Evolutionary conservation across 2,329 filamentous ascomycete species (phyloP), one percentile per base, ranked within the genome.

Genomic region (Sclerotinia glacialis): DNA sequence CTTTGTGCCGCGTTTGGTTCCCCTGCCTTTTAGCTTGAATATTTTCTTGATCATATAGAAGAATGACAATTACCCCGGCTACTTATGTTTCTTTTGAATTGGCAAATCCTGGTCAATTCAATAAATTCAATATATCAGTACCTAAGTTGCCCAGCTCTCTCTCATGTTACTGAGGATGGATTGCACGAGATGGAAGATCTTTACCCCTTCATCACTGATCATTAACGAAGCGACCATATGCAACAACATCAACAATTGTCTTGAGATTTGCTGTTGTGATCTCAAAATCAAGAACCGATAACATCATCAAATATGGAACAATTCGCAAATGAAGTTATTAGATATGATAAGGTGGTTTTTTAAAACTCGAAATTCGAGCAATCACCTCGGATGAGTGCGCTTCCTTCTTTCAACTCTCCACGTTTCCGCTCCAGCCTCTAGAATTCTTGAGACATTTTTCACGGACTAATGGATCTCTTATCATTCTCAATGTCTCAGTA

Each of bases 171-270:
- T 50, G 4, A 50, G 16, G 11, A 50, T 16, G 12, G 26, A 46
- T 8, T 8, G 6, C 44, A 53, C 1, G 14, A 34, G 8, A 31
- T 16, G 14, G 50, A 34, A 53, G 31, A 31, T n/a, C 12, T n/a
- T 37, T 56, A 23, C 56, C 56, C 56, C 56, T 60, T 60, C 56
- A 60, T 47, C 56, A 52, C 26, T 21, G 14, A 26, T 31, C 26
- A 31, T 59, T 5, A 16, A 44, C 34, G 56, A 60, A 60, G 56
- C 56, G 56, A 47, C 3, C 3, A 9, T 60, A 11, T 47, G 18
- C 37, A 40, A 40, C 37, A 40, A 40, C 14, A 40, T 40, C 12
- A 16, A 40, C 37, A 40, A 40, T 9, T 40, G 37, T 40, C 3
- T 40, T 40, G 12, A 14, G 37, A 40, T 40, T 40, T 40, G 37